phyloP scores from a whole-genome alignment of 768 basidiomycete species.

The Tulasnella sp. region DNA sequence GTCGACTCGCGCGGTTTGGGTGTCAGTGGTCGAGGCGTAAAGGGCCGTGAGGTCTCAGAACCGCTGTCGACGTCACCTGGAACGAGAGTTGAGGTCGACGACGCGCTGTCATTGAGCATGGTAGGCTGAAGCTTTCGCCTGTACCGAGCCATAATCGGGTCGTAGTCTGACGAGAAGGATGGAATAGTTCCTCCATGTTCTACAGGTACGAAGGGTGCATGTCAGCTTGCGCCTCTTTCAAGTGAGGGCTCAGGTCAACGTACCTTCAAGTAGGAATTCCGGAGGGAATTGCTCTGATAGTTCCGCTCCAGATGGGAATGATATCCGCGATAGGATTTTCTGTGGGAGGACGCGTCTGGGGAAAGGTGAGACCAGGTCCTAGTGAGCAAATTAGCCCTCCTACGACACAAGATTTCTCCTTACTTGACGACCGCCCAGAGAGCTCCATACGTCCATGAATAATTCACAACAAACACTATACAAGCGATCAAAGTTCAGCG shows the following conservation, averaged over 20 bases:
- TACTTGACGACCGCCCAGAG: slow-evolving; percentile 35
- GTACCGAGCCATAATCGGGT: slow-evolving; percentile 25
- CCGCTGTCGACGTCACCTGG: neutral
- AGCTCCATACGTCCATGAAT: slow-evolving; percentile 35
- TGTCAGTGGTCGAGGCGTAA: no score
- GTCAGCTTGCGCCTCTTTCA: neutral
- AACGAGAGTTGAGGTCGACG: slow-evolving; percentile 17
- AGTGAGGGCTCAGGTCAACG: neutral
- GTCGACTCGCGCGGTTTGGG: no score
- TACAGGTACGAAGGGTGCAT: neutral
- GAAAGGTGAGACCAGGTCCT: no score
- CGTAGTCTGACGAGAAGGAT: slow-evolving; percentile 1
- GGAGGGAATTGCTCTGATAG: slow-evolving; percentile 28
- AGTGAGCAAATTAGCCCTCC: no score
- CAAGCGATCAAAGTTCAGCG: neutral
- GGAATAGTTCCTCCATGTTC: slow-evolving; percentile 30
- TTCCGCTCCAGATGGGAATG: slow-evolving; percentile 31
- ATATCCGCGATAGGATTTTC: slow-evolving; percentile 30
- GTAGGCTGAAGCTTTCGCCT: neutral
- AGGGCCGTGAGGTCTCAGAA: neutral
- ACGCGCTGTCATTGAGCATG: neutral
- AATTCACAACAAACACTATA: slow-evolving; percentile 35
- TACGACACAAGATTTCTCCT: no score
- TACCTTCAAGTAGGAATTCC: slow-evolving; percentile 34
- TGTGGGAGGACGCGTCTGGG: slow-evolving; percentile 32